These are phyloP conservation scores for Marasmius sp. DNA, from an alignment of 1,284 basidiomycete species.

Conservation along the genomic window DNA sequence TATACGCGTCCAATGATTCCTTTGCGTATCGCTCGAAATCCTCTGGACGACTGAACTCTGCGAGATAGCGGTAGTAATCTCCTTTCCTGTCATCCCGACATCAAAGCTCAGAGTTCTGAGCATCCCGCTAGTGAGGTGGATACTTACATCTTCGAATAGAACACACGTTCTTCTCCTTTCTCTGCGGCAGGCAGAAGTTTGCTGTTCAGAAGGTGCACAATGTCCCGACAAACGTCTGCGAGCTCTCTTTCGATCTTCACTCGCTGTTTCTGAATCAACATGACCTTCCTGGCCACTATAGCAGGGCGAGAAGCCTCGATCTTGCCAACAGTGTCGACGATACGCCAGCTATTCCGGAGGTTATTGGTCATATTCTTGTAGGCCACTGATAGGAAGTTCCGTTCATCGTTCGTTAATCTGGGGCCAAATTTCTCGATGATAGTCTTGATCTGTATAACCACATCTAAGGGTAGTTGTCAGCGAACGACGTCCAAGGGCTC, in stretches of 20 bases:
- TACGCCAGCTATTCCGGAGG: slow-evolving; percentile 63
- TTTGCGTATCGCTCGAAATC: slow-evolving; percentile 50
- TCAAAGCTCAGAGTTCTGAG: slow-evolving; percentile 7
- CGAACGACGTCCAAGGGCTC: background rate
- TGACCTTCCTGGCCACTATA: slow-evolving; percentile 35
- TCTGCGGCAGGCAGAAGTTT: slow-evolving; percentile 54
- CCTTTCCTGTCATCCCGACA: slow-evolving; percentile 48
- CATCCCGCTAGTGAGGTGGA: background rate
- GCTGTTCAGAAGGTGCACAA: slow-evolving; percentile 53
- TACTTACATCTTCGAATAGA: slow-evolving; percentile 67
- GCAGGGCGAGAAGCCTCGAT: slow-evolving; percentile 35
- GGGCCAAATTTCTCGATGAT: slow-evolving; percentile 49
- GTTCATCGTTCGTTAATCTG: slow-evolving; percentile 59
- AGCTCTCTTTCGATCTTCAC: slow-evolving; percentile 58
- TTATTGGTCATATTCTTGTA: slow-evolving; percentile 69
- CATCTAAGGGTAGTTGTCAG: slow-evolving; percentile 38
- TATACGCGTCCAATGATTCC: slow-evolving; percentile 63
- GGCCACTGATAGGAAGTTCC: slow-evolving; percentile 67
- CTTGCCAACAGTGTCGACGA: slow-evolving; percentile 56
- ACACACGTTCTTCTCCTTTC: slow-evolving; percentile 63
- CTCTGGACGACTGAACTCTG: slow-evolving; percentile 55
- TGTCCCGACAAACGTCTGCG: slow-evolving; percentile 55
- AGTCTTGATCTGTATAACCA: slow-evolving; percentile 56
- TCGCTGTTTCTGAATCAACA: slow-evolving; percentile 52
- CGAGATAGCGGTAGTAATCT: slow-evolving; percentile 70